Base-by-base conservation (phyloP, 1,284 basidiomycete genomes). In the Marasmius fiardii region DNA sequence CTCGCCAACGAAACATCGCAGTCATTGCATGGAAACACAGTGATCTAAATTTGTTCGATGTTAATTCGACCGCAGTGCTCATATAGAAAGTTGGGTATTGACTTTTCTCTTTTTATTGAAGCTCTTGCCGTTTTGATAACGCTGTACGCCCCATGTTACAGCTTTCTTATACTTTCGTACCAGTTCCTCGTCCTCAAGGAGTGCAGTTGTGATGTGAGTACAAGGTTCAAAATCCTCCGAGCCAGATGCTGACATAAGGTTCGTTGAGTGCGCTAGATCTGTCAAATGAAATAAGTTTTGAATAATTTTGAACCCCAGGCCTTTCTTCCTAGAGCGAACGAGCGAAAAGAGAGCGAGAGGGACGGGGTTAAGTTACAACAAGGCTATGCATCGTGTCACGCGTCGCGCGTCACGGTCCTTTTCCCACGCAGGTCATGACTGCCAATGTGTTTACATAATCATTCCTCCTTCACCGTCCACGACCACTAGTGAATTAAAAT, bases 1-100 rank as follows among this genome's bases (percentile, higher is more conserved):
- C 90, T 76, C 2, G 82, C 72, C 20, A 92, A 73, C 0, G 83
- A 65, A 0, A 77, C 56, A 4, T 74, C 67, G 65, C 92, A 95
- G 7, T 75, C 78, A 10, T 79, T 78, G 66, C 92, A 94, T 6
- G 76, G 70, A 8, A 91, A 90, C 12, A 70, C 68, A 37, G 73
- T 66, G 31, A 77, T 64, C 77, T 79, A 55, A 44, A 51, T 18
- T 24, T 31, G 41, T n/a, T 44, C 48, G 43, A 53, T 24, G 37
- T 39, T 14, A 41, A 3, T 37, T 7, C 2, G 39, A 37, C 43
- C 10, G 23, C 26, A 35, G 12, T 59, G 70, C 57, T 51, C n/a
- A 12, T n/a, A n/a, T n/a, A 20, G n/a, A 14, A 31, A 26, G 20
- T 18, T 7, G 16, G 26, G 8, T 5, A 41, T 14, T 31, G 31